Conservation (phyloP, 495 filamentous ascomycete species). For the Podospora pseudopauciseta region DNA sequence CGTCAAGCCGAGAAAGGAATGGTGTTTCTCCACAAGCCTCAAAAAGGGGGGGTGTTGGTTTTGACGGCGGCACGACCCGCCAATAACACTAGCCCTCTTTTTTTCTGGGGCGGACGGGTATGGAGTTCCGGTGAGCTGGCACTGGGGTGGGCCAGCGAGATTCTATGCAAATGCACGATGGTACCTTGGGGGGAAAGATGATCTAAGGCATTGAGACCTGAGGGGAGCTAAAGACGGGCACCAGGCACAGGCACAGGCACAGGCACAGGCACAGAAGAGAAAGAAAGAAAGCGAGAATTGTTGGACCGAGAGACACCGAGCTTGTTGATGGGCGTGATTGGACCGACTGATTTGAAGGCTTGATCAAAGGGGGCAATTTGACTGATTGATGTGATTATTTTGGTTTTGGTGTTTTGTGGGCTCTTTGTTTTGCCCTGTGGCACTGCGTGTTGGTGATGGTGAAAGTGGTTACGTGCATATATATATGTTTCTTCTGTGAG, state of each 20-base stretch:
- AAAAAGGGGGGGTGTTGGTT: neutral
- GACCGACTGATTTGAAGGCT: neutral
- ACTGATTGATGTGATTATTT: neutral
- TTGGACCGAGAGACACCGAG: neutral
- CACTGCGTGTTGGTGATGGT: neutral
- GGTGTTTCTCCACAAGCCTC: neutral
- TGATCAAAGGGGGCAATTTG: neutral
- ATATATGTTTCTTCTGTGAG: too few species aligned
- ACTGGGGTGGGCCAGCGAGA: neutral
- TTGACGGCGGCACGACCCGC: neutral
- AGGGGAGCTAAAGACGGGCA: neutral
- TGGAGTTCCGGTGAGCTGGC: neutral
- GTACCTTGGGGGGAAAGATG: neutral
- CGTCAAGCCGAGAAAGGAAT: neutral
- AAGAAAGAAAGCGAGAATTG: neutral
- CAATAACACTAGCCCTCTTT: neutral
- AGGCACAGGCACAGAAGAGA: neutral
- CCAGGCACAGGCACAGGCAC: neutral
- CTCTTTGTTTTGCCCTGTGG: neutral
- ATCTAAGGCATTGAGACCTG: neutral
- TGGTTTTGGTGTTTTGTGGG: neutral
- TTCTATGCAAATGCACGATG: neutral
- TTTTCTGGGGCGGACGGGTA: neutral
- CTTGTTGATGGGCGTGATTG: neutral
- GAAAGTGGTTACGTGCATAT: neutral